Evolutionary conservation across 2,329 filamentous ascomycete genomes (phyloP).

Genomic region (Fusarium albidum): DNA sequence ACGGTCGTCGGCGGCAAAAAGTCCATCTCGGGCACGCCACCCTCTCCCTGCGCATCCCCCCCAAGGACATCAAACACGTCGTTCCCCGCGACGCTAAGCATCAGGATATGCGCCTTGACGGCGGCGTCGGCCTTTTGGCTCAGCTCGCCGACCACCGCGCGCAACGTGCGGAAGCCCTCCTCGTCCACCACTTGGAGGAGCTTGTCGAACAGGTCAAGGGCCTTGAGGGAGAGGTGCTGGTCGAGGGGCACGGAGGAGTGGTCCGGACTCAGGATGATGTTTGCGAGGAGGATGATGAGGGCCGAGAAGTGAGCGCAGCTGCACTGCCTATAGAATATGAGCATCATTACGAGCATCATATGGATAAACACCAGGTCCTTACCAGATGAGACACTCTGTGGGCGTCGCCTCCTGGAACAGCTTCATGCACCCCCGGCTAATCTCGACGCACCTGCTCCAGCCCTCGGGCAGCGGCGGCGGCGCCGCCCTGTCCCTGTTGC

Average conservation of each 20-base stretch:
- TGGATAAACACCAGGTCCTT: not conserved
- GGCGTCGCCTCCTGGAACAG: slow-evolving; percentile 42
- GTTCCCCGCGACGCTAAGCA: not conserved
- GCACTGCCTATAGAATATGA: slow-evolving; percentile 36
- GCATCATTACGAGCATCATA: accelerated
- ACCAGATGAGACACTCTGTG: slow-evolving; percentile 47
- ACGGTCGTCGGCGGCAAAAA: slow-evolving; percentile 9
- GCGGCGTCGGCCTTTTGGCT: slow-evolving; percentile 31
- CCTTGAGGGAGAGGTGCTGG: slow-evolving; percentile 39
- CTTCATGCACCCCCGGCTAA: slow-evolving; percentile 46
- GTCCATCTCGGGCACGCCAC: slow-evolving; percentile 8
- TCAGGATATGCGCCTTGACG: slow-evolving; percentile 13
- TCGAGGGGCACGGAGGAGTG: slow-evolving; percentile 39
- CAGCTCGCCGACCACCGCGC: slow-evolving; percentile 28
- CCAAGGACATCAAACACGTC: slow-evolving; percentile 17
- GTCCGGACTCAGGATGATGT: slow-evolving; percentile 43
- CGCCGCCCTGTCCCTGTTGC: slow-evolving; percentile 1
- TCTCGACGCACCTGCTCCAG: slow-evolving; percentile 45
- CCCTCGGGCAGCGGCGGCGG: slow-evolving; percentile 37
- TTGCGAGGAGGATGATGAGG: slow-evolving; percentile 45
- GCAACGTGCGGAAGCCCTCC: slow-evolving; percentile 19
- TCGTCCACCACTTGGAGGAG: slow-evolving; percentile 33
- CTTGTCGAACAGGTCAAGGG: slow-evolving; percentile 41
- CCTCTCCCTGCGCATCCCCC: not conserved
- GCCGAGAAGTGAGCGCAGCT: slow-evolving; percentile 44